Evolutionary conservation across 345 rosid genomes (phyloP).

Genomic region (Isatis tinctoria): DNA sequence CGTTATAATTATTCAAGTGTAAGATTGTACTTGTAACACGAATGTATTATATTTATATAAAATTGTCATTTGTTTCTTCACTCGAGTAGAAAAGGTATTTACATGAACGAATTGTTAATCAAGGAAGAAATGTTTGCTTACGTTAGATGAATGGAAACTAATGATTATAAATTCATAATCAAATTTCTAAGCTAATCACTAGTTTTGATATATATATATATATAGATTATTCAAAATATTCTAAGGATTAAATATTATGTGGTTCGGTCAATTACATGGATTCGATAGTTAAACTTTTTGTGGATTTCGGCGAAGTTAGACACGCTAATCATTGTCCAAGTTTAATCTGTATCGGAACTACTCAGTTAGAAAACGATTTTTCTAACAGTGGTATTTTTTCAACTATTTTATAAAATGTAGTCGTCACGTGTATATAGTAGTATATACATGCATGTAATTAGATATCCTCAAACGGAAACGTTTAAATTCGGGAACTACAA

Average conservation of each 20-base stretch:
- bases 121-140: neutral
- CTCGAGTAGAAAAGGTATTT: neutral
- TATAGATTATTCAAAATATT: neutral
- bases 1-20: conserved; percentile 1
- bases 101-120: neutral
- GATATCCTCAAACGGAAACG: neutral
- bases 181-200: neutral
- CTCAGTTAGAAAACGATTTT: neutral
- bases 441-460: neutral
- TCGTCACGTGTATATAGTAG: no score
- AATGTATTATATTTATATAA: neutral
- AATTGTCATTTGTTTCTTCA: conserved; percentile 2
- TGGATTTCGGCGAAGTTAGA: neutral
- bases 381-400: no score
- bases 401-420: no score
- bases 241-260: neutral
- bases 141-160: neutral
- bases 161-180: neutral
- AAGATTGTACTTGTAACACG: conserved; percentile 19
- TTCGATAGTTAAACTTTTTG: neutral
- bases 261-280: neutral
- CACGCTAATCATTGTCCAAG: neutral
- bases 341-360: neutral
- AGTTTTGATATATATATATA: no score
- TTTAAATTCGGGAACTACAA: neutral